These are phyloP conservation scores for Naumovozyma baii DNA, from an alignment of 805 yeast species.

Conservation along the genomic window DNA sequence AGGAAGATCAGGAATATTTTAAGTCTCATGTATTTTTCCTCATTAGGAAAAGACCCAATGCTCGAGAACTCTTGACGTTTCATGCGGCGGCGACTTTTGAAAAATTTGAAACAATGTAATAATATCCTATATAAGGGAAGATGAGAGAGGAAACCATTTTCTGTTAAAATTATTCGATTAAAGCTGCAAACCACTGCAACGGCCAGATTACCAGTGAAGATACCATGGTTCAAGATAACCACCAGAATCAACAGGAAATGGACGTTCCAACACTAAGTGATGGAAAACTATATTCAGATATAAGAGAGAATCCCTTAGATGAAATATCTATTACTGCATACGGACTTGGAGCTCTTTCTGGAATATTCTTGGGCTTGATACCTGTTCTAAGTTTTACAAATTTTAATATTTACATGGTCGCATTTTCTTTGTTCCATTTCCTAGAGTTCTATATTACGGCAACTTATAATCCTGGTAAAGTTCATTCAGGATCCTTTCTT, in stretches of 20 bases:
- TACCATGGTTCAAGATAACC: too few relatives aligned
- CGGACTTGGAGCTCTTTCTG: constrained; percentile 36
- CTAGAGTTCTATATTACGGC: constrained; percentile 79
- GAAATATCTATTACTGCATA: constrained; percentile 38
- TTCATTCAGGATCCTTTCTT: constrained; percentile 60
- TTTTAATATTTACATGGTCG: constrained; percentile 40
- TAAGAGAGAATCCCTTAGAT: constrained; percentile 34
- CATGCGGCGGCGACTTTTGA: background rate
- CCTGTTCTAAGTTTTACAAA: constrained; percentile 26
- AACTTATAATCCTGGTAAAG: constrained; percentile 53
- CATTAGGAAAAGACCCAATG: constrained; percentile 1
- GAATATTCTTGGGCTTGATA: constrained; percentile 29
- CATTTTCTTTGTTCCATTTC: constrained; percentile 61
- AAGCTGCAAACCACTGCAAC: too few relatives aligned
- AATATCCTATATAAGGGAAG: too few relatives aligned
- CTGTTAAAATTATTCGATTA: too few relatives aligned
- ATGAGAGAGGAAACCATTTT: too few relatives aligned
- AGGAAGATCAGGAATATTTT: too few relatives aligned
- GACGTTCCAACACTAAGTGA: constrained; percentile 2
- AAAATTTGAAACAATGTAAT: too few relatives aligned
- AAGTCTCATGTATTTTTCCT: constrained; percentile 6
- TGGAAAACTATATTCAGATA: constrained; percentile 23
- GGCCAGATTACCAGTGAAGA: too few relatives aligned
- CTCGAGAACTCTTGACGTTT: background rate
- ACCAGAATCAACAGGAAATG: background rate